Evolutionary conservation across 805 yeast species (phyloP).

Genomic region (Pichia cabralensis): DNA sequence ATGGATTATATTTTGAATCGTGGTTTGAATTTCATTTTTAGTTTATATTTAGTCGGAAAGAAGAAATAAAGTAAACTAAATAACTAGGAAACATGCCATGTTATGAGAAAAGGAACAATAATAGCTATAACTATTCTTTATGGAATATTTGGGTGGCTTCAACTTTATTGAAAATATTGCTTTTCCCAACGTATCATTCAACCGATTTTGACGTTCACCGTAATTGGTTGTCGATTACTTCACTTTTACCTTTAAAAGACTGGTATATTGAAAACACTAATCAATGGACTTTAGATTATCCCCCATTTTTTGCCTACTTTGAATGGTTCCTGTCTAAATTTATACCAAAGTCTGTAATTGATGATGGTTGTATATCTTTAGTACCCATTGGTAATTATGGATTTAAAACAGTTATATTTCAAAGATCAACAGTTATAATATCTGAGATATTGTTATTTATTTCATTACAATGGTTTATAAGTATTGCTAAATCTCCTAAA

Average conservation of each 20-base stretch:
- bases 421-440: constrained; percentile 67
- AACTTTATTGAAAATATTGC: constrained; percentile 45
- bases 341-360: constrained; percentile 51
- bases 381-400: constrained; percentile 60
- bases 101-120: too few species aligned
- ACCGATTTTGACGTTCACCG: constrained; percentile 97
- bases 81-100: too few species aligned
- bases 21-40: too few species aligned
- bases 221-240: constrained; percentile 91
- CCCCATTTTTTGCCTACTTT: constrained; percentile 95
- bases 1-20: too few species aligned
- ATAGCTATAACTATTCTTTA: constrained; percentile 34
- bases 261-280: constrained; percentile 79
- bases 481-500: constrained; percentile 29
- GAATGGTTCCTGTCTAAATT: constrained; percentile 71
- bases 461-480: constrained; percentile 63
- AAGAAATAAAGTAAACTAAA: too few species aligned
- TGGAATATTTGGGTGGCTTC: constrained; percentile 63
- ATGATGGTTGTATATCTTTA: constrained; percentile 73
- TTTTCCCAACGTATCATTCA: constrained; percentile 78
- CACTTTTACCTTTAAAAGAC: constrained; percentile 54
- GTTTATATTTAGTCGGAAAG: too few species aligned
- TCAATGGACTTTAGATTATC: constrained; percentile 95
- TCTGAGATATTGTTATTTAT: constrained; percentile 65
- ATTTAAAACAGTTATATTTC: constrained; percentile 72